Percentiles rank a stretch among this genome's conserved stretches.
Conservation (phyloP, 83 land plant species). For the Thuja plicata region DNA sequence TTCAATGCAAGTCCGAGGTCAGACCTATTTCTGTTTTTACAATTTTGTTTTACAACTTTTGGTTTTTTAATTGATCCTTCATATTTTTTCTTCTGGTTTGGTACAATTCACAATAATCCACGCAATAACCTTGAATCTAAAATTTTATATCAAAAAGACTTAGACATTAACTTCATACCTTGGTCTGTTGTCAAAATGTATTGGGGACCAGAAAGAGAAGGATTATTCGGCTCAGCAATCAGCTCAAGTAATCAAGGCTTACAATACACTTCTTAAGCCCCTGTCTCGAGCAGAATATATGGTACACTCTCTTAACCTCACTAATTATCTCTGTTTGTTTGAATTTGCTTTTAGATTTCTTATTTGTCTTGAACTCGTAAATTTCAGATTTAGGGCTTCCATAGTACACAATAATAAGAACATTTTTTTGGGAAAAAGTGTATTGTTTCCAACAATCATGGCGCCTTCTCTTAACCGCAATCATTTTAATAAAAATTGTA, state of each 20-base stretch:
- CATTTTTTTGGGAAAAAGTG: too few species aligned
- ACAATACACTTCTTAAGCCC: conserved; percentile 49
- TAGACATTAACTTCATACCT: not conserved
- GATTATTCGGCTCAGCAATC: conserved; percentile 71
- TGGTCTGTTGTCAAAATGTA: not conserved
- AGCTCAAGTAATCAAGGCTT: conserved; percentile 64
- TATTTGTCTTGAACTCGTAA: too few species aligned
- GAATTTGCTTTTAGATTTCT: not conserved
- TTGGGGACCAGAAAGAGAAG: conserved; percentile 42
- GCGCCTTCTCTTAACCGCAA: too few species aligned
- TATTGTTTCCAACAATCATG: too few species aligned
- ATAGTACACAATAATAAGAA: too few species aligned
- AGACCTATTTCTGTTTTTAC: not conserved
- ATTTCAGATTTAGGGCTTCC: too few species aligned
- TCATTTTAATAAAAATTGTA: not conserved
- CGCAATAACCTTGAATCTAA: not conserved
- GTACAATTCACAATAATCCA: not conserved
- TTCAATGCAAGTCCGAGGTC: conserved; percentile 76
- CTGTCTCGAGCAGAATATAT: conserved; percentile 57
- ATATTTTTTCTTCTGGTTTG: not conserved
- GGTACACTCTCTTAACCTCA: conserved; percentile 20
- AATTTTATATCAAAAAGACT: not conserved
- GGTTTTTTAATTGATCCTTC: not conserved
- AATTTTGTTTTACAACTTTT: not conserved
- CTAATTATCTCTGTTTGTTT: not conserved